These are phyloP conservation scores for Lumnitzera littorea DNA, from an alignment of 345 rosid genomes.

Conservation along the genomic window DNA sequence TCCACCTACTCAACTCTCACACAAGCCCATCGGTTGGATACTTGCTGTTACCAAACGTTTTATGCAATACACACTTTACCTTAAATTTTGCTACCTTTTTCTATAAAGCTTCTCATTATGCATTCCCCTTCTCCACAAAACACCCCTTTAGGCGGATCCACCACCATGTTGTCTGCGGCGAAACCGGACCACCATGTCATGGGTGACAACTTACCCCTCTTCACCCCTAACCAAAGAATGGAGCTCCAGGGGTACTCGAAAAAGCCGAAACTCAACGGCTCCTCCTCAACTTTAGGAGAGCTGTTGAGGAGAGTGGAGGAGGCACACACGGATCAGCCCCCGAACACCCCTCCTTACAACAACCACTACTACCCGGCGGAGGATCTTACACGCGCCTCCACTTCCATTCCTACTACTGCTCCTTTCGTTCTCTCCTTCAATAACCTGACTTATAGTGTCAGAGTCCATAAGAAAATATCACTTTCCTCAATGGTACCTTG, in stretches of 20 bases:
- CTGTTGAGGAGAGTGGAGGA: conserved; percentile 58
- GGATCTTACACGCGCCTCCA: conserved; percentile 16
- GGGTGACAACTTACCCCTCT: conserved; percentile 30
- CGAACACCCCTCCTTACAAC: conserved; percentile 16
- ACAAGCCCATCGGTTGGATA: conserved; percentile 34
- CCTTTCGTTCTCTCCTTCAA: conserved; percentile 75
- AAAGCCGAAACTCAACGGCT: conserved; percentile 17
- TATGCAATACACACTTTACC: conserved; percentile 15
- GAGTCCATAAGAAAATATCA: conserved; percentile 25
- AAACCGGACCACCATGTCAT: conserved; percentile 7
- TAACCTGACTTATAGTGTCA: conserved; percentile 66
- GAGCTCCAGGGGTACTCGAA: conserved; percentile 35
- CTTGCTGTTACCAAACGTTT: conserved; percentile 45
- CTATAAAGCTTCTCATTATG: conserved; percentile 12
- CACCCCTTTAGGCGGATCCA: conserved; percentile 25
- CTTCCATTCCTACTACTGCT: conserved; percentile 31
- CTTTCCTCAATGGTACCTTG: conserved; percentile 23
- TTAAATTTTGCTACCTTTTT: background rate
- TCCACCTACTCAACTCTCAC: conserved; percentile 31
- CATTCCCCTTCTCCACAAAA: background rate
- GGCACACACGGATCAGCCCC: conserved; percentile 24
- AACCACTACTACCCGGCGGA: conserved; percentile 24
- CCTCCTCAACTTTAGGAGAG: conserved; percentile 51
- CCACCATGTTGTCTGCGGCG: conserved; percentile 21
- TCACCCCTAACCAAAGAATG: conserved; percentile 17